phyloP scores from a whole-genome alignment of 2,329 filamentous ascomycete species.

The Didymellaceae sp. region DNA sequence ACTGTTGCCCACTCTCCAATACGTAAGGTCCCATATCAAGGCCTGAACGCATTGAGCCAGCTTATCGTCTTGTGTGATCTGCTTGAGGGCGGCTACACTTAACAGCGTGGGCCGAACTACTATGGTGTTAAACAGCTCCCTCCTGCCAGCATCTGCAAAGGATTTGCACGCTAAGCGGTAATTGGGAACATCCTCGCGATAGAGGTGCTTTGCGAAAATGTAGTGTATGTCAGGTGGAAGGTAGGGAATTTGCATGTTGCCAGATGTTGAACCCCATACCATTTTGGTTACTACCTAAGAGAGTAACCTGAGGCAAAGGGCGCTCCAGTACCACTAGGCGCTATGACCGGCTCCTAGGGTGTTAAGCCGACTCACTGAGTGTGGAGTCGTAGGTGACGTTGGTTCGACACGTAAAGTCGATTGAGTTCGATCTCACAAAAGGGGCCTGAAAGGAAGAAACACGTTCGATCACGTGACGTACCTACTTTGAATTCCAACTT shows the following conservation, averaged over 20 bases:
- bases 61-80: slow-evolving; percentile 6
- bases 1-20: slow-evolving; percentile 8
- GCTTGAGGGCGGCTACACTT: slow-evolving; percentile 15
- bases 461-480: no score
- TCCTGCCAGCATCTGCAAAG: slow-evolving; percentile 6
- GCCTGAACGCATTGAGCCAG: slow-evolving; percentile 15
- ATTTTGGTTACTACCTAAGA: neutral
- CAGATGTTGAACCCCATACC: neutral
- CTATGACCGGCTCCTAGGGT: no score
- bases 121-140: slow-evolving; percentile 19
- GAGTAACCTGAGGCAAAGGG: neutral
- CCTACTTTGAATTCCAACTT: no score
- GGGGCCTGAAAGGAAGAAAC: no score
- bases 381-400: no score
- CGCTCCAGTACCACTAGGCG: no score
- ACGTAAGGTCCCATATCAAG: slow-evolving; percentile 21
- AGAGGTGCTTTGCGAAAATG: slow-evolving; percentile 15
- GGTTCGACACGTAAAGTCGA: no score
- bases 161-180: slow-evolving; percentile 21
- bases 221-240: slow-evolving; percentile 23
- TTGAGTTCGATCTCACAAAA: no score
- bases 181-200: slow-evolving; percentile 12
- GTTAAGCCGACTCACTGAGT: no score
- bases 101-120: slow-evolving; percentile 15
- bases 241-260: slow-evolving; percentile 1